Evolutionary conservation across 164 flowering plant genomes (phyloP).

Genomic region (Chloranthus sessilifolius): DNA sequence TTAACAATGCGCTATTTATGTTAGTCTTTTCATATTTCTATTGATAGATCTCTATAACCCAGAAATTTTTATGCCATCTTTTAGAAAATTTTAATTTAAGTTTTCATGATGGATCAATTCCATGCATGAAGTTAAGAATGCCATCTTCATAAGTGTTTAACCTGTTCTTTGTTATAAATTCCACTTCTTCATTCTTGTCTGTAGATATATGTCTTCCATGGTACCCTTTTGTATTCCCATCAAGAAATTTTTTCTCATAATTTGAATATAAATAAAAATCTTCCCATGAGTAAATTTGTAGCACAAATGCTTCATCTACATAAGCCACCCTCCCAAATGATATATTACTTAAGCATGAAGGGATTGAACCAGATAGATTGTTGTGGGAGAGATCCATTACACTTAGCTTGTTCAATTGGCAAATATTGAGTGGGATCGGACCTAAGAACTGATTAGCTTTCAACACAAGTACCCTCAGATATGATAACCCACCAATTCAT

Average conservation of each 20-base stretch:
- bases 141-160: background rate
- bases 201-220: background rate
- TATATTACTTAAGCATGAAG: background rate
- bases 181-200: conserved; percentile 2
- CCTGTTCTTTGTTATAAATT: conserved; percentile 2
- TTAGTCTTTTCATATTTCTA: too few relatives aligned
- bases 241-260: too few relatives aligned
- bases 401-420: conserved; percentile 1
- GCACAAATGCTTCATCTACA: too few relatives aligned
- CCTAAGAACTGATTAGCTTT: conserved; percentile 12
- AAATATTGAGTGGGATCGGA: conserved; percentile 3
- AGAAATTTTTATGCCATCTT: too few relatives aligned
- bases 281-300: too few relatives aligned
- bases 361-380: conserved; percentile 7
- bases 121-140: conserved; percentile 2
- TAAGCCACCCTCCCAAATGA: background rate
- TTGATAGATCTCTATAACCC: too few relatives aligned
- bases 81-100: too few relatives aligned
- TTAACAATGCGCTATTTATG: too few relatives aligned
- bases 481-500: background rate
- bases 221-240: too few relatives aligned
- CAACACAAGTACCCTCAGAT: conserved; percentile 1
- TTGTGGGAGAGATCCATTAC: conserved; percentile 18
- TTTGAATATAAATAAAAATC: too few relatives aligned
- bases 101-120: conserved; percentile 5